Evolutionary conservation across 208 protist species (phyloP), one percentile per base, ranked within the genome.

Genomic region (Vickermania ingenoplastis): DNA sequence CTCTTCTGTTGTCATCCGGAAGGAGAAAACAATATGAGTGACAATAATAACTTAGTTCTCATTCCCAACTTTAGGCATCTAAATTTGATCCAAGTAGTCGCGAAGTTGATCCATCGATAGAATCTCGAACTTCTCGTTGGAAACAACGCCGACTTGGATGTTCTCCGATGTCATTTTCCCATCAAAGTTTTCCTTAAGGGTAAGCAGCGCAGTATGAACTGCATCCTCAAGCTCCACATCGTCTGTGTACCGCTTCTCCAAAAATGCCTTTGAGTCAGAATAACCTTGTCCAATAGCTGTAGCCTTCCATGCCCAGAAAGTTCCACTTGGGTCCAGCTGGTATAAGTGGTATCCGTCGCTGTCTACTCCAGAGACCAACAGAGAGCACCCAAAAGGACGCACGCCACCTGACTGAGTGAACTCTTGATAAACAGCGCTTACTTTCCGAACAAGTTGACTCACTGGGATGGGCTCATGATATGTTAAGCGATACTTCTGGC

Each of bases 261-360:
- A 67, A 63, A 99, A 99, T 3, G 95, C 97, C 67, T 98, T 99
- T 13, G 97, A 94, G 53, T 97, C 98, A 4, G 93, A 67, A 62
- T 92, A 96, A 65, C 97, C 97, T 55, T 99, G 98, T 25, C 99
- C 99, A 70, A 99, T 99, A 0, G 98, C 97, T 7, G 97, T 96
- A 2, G 99, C 99, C 82, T 99, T 99, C 99, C 99, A 99, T 2
- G 95, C 91, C 71, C 86, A 99, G 77, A 98, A 99, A 4, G 97
- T 98, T 24, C 99, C 99, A 51, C 92, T 98, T 26, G 98, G 98
- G 75, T 99, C 98, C 1, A 98, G 77, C 66, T 99, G 99, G 64
- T 98, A 99, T 1, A 99, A 77, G 59, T 99, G 96, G 53, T 98
- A 91, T 7, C 94, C 97, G 26, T 83, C 87, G 0, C 69, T 71